Conservation (phyloP, 495 filamentous ascomycete genomes). For the Penicillium steckii region DNA sequence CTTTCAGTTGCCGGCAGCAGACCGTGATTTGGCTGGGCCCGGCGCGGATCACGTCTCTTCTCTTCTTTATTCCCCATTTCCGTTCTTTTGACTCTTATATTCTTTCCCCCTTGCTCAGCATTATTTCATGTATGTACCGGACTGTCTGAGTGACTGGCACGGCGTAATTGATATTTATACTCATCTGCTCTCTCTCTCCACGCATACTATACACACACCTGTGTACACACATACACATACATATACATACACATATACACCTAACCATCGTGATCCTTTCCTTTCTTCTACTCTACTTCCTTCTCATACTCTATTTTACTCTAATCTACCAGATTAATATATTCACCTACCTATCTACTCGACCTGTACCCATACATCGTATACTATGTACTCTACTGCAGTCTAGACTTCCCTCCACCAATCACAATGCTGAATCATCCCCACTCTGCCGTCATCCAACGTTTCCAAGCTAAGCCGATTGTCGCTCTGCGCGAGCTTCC, state of each 20-base stretch:
- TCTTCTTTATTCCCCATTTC: neutral
- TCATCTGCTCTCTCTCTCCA: no score
- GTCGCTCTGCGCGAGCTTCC: neutral
- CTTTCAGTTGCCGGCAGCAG: neutral
- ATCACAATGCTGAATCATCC: neutral
- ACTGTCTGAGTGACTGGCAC: slow-evolving; percentile 1
- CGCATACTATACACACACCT: no score
- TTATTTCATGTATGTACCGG: slow-evolving; percentile 12
- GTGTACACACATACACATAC: no score
- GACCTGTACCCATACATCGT: no score
- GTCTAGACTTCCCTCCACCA: neutral
- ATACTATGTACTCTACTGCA: neutral
- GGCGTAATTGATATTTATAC: neutral
- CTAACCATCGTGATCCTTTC: no score
- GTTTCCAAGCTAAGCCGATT: neutral
- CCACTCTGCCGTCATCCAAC: neutral
- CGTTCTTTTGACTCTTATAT: neutral
- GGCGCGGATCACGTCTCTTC: neutral
- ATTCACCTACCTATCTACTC: no score
- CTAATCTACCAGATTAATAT: no score
- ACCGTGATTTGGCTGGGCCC: slow-evolving; percentile 8
- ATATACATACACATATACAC: no score
- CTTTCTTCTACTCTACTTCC: no score
- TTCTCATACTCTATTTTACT: no score
- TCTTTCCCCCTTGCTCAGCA: neutral